Conservation (phyloP, 2,329 filamentous ascomycete species). For the Cytospora schulzeri region DNA sequence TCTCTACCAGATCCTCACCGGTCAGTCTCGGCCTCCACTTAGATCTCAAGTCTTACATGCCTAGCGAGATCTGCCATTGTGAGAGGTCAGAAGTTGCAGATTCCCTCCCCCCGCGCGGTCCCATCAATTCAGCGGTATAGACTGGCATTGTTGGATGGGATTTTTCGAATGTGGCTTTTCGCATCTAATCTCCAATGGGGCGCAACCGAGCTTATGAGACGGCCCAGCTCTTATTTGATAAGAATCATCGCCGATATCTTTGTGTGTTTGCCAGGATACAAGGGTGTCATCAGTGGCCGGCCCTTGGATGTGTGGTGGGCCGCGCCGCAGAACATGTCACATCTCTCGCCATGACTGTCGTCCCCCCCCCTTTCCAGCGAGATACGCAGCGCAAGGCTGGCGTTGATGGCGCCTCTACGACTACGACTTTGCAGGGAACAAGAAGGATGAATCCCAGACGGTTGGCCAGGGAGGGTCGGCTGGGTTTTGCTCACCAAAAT, state of each 20-base stretch:
- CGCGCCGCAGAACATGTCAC: neutral
- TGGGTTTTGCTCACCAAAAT: neutral
- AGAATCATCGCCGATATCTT: neutral
- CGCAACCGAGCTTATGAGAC: neutral
- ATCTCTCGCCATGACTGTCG: neutral
- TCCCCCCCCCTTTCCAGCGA: neutral
- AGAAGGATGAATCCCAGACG: neutral
- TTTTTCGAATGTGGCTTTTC: neutral
- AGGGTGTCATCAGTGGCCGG: neutral
- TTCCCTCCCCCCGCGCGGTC: neutral
- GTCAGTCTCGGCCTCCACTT: neutral
- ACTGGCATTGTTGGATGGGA: neutral
- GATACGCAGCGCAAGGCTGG: neutral
- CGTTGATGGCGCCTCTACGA: neutral
- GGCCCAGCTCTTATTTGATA: neutral
- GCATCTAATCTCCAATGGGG: neutral
- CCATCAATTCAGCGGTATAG: too few species aligned
- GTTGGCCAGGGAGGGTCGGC: neutral
- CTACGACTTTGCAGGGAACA: neutral
- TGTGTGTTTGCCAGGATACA: neutral
- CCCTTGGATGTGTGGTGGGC: neutral
- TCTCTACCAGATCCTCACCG: neutral
- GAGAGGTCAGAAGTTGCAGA: neutral
- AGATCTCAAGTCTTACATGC: neutral
- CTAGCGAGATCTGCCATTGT: neutral